A percentile compares a stretch with the other conserved stretches of the same genome.
These are phyloP conservation scores for Auriscalpium microsporum DNA, from an alignment of 768 basidiomycete species.

Conservation along the genomic window DNA sequence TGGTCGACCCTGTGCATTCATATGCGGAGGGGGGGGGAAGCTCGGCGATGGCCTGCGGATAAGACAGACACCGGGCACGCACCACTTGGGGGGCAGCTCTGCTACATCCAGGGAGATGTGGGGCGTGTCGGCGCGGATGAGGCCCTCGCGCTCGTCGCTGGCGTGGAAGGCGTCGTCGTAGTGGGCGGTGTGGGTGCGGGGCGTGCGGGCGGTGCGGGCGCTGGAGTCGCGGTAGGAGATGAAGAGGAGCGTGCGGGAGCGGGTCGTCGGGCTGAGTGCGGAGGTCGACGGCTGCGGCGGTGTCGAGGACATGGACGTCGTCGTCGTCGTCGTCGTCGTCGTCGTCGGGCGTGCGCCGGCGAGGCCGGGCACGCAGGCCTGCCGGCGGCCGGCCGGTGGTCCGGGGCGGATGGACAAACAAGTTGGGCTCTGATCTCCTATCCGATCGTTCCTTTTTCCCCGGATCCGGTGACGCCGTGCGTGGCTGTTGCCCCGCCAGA, in stretches of 20 bases:
- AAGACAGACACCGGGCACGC: conserved; percentile 12
- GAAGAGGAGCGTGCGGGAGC: conserved; percentile 87
- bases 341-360: not conserved
- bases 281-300: not conserved
- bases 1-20: conserved; percentile 71
- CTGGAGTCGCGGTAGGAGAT: conserved; percentile 86
- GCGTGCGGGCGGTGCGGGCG: conserved; percentile 35
- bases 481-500: conserved; percentile 1
- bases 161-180: conserved; percentile 41
- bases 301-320: not conserved
- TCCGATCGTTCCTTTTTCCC: conserved; percentile 11
- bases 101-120: conserved; percentile 44
- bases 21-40: conserved; percentile 17
- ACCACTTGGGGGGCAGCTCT: conserved; percentile 85
- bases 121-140: conserved; percentile 42
- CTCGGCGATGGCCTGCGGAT: conserved; percentile 10
- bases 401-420: too few relatives aligned
- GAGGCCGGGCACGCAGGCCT: too few relatives aligned
- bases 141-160: conserved; percentile 55
- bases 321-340: not conserved
- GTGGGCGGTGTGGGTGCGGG: conserved; percentile 23
- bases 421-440: too few relatives aligned
- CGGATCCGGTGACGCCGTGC: conserved; percentile 1
- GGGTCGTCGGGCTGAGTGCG: conserved; percentile 42
- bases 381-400: too few relatives aligned